These are phyloP conservation scores for Allantophomopsis lycopodina DNA, from an alignment of 2,329 filamentous ascomycete genomes.

Conservation along the genomic window DNA sequence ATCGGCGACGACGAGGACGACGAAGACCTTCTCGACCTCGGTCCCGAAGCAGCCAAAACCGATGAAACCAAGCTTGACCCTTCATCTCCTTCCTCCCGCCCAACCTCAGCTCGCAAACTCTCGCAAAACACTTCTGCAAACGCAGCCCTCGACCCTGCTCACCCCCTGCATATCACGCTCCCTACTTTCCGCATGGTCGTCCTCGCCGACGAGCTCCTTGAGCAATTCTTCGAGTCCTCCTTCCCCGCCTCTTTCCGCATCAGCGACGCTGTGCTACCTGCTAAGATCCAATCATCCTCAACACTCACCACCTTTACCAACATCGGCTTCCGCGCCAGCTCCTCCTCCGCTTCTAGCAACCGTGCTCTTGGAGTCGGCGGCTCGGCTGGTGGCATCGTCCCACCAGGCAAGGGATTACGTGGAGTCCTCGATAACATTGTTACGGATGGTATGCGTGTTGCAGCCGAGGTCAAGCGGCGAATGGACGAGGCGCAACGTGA, in stretches of 20 bases:
- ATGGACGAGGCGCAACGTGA: slow-evolving; percentile 96
- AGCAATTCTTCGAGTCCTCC: slow-evolving; percentile 94
- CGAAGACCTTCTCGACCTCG: slow-evolving; percentile 47
- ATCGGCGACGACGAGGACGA: slow-evolving; percentile 55
- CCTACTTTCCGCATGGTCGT: slow-evolving; percentile 99
- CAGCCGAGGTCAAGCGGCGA: slow-evolving; percentile 75
- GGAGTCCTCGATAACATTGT: slow-evolving; percentile 97
- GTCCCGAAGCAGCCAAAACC: slow-evolving; percentile 16
- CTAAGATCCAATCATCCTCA: slow-evolving; percentile 31
- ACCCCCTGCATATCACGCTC: slow-evolving; percentile 87
- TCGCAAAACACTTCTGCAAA: slow-evolving; percentile 70
- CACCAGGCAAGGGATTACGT: slow-evolving; percentile 58
- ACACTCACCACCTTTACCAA: slow-evolving; percentile 80
- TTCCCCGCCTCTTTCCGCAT: slow-evolving; percentile 90
- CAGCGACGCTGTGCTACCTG: slow-evolving; percentile 40
- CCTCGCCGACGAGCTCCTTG: slow-evolving; percentile 84
- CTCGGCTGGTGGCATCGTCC: slow-evolving; percentile 15
- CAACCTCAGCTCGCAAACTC: slow-evolving; percentile 25
- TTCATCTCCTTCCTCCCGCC: not conserved
- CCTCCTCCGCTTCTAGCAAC: slow-evolving; percentile 34
- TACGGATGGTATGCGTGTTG: slow-evolving; percentile 91
- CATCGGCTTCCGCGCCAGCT: slow-evolving; percentile 40
- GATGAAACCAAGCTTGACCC: slow-evolving; percentile 2
- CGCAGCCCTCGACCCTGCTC: slow-evolving; percentile 78
- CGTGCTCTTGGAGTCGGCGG: slow-evolving; percentile 24